A percentile compares a stretch with the other conserved stretches of the same genome.
These are phyloP conservation scores for Brassica incana DNA, from an alignment of 345 rosid genomes.

Conservation along the genomic window DNA sequence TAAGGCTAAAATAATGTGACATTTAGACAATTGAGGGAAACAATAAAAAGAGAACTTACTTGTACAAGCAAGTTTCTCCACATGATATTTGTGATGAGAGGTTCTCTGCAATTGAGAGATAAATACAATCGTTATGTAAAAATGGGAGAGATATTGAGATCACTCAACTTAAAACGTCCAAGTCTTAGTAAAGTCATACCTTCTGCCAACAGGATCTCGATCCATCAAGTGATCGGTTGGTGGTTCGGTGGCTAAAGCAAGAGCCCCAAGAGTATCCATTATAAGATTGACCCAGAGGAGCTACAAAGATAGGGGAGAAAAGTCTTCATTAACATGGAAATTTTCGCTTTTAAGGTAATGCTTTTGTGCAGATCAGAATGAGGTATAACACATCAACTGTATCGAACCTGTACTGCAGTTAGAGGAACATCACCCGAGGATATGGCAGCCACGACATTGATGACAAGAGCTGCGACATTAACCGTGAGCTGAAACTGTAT, in stretches of 20 bases:
- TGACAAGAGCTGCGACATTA: constrained; percentile 89
- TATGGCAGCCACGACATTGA: constrained; percentile 91
- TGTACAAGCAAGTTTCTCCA: constrained; percentile 96
- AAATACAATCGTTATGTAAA: neutral
- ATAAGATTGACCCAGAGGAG: constrained; percentile 98
- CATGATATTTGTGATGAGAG: constrained; percentile 95
- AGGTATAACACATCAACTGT: no score
- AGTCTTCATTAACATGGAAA: neutral
- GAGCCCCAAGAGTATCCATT: constrained; percentile 98
- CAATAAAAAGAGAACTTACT: constrained; percentile 43
- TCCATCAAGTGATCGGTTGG: constrained; percentile 92
- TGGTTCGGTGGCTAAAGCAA: constrained; percentile 98
- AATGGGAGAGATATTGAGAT: neutral
- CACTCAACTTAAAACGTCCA: neutral
- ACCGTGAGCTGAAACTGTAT: constrained; percentile 99
- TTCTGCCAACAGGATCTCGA: constrained; percentile 92
- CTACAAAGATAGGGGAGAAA: constrained; percentile 42
- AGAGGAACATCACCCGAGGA: constrained; percentile 96
- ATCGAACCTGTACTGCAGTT: constrained; percentile 86
- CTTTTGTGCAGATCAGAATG: neutral
- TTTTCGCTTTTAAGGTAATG: neutral
- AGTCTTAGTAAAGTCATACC: constrained; percentile 43
- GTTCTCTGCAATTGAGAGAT: constrained; percentile 60
- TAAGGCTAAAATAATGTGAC: constrained; percentile 1
- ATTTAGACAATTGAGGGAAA: neutral